Base-by-base conservation (phyloP, 257 asterid genomes). In the Petunia secreta region DNA sequence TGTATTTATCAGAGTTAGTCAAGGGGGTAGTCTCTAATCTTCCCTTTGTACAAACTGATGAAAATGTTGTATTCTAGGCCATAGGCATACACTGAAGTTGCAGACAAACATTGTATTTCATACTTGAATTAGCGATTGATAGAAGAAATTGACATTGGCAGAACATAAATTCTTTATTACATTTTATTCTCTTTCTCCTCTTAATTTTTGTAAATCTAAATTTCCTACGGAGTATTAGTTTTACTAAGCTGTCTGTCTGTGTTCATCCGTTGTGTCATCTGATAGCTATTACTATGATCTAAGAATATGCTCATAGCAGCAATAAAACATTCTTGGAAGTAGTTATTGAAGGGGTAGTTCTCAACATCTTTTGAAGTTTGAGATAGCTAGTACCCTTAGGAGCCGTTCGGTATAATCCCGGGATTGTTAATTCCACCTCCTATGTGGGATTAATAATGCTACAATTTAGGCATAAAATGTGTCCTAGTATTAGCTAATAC, bases 71-170 rank as follows among this genome's bases (percentile, higher is more conserved):
- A 43, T 63, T 81, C 50, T 54, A 75, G 82, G 85, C 68, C 53
- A 78, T 59, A 63, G 54, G 13, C 60, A 83, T 81, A 82, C 16
- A 76, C 84, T 75, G 59, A 77, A 40, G 81, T 74, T 79, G 75
- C 57, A 81, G 75, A 78, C 80, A 85, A 64, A 66, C 54, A 39
- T 55, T 77, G 75, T 85, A 54, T 64, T 55, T 62, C 85, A 73
- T 73, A 36, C 78, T 73, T 34, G 13, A 73, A 73, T 50, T 73
- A 73, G 46, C 3, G 58, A 46, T 43, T 41, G 57, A 77, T 59
- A 46, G 43, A 77, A 34, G 54, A 59, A 41, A 77, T 40, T 59
- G 58, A 59, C 59, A 40, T 41, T 43, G 59, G 54, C 13, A 36
- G 38, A 39, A n/a, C 58, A 77, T 25, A 57, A 55, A 39, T 76